phyloP scores from a whole-genome alignment of 164 flowering plant genomes.

The Kingdonia uniflora region DNA sequence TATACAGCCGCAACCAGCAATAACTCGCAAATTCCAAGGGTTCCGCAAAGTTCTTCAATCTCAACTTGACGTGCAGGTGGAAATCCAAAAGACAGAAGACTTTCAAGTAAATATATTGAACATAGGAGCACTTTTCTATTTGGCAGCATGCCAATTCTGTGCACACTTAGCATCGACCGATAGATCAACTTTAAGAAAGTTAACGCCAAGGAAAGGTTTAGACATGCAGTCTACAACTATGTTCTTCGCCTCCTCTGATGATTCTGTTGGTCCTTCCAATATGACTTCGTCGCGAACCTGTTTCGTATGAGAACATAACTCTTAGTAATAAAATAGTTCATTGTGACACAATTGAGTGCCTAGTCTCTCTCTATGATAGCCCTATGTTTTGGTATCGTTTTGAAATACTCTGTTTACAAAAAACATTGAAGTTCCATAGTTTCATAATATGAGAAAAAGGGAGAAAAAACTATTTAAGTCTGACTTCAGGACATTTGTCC shows the following conservation, averaged over 20 bases:
- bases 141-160: conserved; percentile 85
- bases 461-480: no score
- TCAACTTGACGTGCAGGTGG: no score
- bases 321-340: not conserved
- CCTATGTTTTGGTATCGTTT: no score
- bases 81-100: no score
- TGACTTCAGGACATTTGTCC: no score
- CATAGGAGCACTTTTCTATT: conserved; percentile 25
- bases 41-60: no score
- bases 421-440: no score
- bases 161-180: conserved; percentile 92
- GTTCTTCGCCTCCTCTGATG: conserved; percentile 79
- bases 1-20: no score
- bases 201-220: conserved; percentile 77
- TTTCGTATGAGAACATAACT: conserved; percentile 5
- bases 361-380: not conserved
- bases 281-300: conserved; percentile 99
- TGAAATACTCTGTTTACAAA: no score
- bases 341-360: not conserved
- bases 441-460: no score
- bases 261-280: conserved; percentile 88
- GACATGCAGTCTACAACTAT: conserved; percentile 93
- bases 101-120: no score
- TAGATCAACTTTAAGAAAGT: conserved; percentile 67
- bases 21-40: no score